Conservation (phyloP, 1,139 yeast species). For the Debaryomyces subglobosus region DNA sequence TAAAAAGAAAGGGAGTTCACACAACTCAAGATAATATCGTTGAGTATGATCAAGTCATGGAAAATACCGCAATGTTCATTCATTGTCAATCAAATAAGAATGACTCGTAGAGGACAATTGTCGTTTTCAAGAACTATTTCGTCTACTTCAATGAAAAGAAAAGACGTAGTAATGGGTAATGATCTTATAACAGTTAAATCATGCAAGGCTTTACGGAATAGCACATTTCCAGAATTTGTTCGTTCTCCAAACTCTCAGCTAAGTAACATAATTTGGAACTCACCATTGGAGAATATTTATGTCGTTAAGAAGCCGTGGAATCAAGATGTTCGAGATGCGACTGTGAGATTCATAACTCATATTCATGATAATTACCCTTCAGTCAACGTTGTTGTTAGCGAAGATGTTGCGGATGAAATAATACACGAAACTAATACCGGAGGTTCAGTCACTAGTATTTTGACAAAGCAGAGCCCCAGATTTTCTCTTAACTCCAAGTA, state of each 20-base stretch:
- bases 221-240: slow-evolving; percentile 41
- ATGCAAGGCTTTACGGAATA: slow-evolving; percentile 17
- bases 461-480: slow-evolving; percentile 15
- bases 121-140: neutral
- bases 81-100: neutral
- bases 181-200: slow-evolving; percentile 11
- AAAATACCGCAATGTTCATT: neutral
- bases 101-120: neutral
- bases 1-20: neutral
- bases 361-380: slow-evolving; percentile 63
- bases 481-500: slow-evolving; percentile 11
- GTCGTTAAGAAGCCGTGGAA: slow-evolving; percentile 88
- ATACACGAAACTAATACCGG: slow-evolving; percentile 32
- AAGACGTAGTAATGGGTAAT: neutral
- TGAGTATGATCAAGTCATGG: neutral
- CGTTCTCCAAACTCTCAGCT: slow-evolving; percentile 50
- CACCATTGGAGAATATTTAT: slow-evolving; percentile 67
- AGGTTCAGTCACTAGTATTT: slow-evolving; percentile 10
- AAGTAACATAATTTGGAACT: slow-evolving; percentile 48
- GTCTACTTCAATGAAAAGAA: neutral
- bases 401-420: slow-evolving; percentile 76
- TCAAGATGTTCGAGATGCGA: slow-evolving; percentile 62
- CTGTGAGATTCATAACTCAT: slow-evolving; percentile 61
- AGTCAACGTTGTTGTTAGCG: slow-evolving; percentile 75
- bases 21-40: neutral